Base-by-base conservation (phyloP, 768 basidiomycete species). In the Mycena pura region DNA sequence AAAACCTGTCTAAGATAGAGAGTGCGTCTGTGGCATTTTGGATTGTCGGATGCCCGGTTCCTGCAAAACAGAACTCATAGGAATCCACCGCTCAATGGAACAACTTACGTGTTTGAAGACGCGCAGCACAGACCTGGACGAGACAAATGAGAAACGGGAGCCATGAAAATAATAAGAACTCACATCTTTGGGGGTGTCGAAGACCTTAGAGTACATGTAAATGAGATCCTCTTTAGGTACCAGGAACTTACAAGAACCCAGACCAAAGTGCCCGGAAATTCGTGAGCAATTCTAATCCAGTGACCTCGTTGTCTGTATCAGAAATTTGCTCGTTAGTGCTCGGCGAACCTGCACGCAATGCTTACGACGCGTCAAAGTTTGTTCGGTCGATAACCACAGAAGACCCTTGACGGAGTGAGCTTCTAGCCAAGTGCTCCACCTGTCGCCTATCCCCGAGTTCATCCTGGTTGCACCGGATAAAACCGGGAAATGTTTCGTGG, bases 321-420 rank as follows among this genome's bases (percentile, higher is more conserved):
- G 10, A 28, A 13, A 43, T 21, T 46, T 46, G 8, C 15, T 14
- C 15, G 25, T 9, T 24, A 14, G 4, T n/a, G n/a, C n/a, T n/a
- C n/a, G 41, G 14, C 17, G 41, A 43, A n/a, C 40, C 47, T 10
- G 19, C 48, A 21, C 17, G 41, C 44, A 40, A 48, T 9, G 3
- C 85, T 73, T 75, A 92, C 90, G 70, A 69, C 54, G 80, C 78
- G 70, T 92, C 84, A 64, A 92, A 82, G 75, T 93, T 93, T 24
- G 90, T 90, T 61, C 92, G 83, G 70, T 93, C 92, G 41, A 93
- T 83, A 71, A 89, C 91, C 15, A 88, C 88, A n/a, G 89, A 93
- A 46, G 77, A 72, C n/a, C 90, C 89, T 63, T 80, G 72, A 44
- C 68, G 63, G 50, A 93, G 79, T 7, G 80, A 78, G 22, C 75